A percentile compares a stretch with the other conserved stretches of the same genome.
These are phyloP conservation scores for Hemileia vastatrix DNA, from an alignment of 1,284 basidiomycete genomes.

Conservation along the genomic window DNA sequence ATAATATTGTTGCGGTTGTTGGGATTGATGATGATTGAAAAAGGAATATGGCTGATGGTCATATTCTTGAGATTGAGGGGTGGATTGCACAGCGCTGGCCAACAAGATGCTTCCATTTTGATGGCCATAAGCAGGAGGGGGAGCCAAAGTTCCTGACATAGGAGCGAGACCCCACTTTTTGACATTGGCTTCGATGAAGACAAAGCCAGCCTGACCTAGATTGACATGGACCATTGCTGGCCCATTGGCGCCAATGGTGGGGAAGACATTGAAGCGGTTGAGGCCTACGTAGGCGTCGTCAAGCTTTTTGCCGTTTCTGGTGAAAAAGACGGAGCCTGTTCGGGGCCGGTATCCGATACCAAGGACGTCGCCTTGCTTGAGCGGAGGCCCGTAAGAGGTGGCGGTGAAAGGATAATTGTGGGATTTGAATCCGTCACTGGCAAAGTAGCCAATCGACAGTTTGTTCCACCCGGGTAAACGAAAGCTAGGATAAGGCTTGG, in stretches of 20 bases:
- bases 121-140: constrained; percentile 87
- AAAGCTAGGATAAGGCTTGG: constrained; percentile 88
- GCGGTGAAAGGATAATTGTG: constrained; percentile 94
- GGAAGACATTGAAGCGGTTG: constrained; percentile 81
- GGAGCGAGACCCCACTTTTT: constrained; percentile 97
- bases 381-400: constrained; percentile 67
- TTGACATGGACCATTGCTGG: constrained; percentile 91
- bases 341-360: constrained; percentile 87
- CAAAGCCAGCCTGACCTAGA: constrained; percentile 87
- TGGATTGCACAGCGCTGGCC: constrained; percentile 40
- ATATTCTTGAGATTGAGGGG: neutral
- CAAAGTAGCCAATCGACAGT: constrained; percentile 92
- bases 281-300: constrained; percentile 87
- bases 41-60: too few relatives aligned
- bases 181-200: constrained; percentile 95
- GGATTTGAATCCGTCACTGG: constrained; percentile 82
- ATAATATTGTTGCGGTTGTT: neutral
- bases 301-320: constrained; percentile 84
- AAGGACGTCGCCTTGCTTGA: constrained; percentile 87
- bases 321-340: constrained; percentile 92
- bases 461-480: constrained; percentile 72
- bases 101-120: constrained; percentile 86
- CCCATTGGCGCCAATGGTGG: constrained; percentile 84
- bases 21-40: neutral
- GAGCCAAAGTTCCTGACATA: constrained; percentile 84